These are phyloP conservation scores for Fraxinus ornus DNA, from an alignment of 305 asterid species.

Conservation along the genomic window DNA sequence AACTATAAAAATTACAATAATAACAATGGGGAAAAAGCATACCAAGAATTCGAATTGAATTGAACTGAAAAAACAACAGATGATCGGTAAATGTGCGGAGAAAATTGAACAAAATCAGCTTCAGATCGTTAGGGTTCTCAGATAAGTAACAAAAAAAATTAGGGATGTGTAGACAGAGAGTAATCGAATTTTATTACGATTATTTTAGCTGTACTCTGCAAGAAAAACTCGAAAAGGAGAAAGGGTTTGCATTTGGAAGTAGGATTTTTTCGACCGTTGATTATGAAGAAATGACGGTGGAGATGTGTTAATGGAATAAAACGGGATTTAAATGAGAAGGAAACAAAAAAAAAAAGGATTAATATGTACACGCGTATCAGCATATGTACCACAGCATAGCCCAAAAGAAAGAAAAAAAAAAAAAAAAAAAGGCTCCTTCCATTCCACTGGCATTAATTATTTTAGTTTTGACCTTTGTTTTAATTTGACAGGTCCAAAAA, in stretches of 20 bases:
- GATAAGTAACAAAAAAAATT: conserved; percentile 1
- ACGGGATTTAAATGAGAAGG: not conserved
- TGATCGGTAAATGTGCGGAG: conserved; percentile 31
- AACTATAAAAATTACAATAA: not conserved
- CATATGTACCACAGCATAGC: too few relatives aligned
- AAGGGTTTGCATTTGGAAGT: not conserved
- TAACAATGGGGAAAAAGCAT: not conserved
- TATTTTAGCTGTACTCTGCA: not conserved
- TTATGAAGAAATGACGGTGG: not conserved
- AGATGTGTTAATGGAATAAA: not conserved
- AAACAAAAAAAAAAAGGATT: too few relatives aligned
- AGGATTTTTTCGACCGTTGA: not conserved
- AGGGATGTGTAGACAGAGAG: conserved; percentile 1
- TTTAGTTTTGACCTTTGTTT: not conserved
- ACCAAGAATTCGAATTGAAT: conserved; percentile 33
- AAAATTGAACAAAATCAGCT: conserved; percentile 17
- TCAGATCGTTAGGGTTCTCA: conserved; percentile 37
- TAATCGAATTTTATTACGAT: not conserved
- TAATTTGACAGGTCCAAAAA: not conserved
- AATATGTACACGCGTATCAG: too few relatives aligned
- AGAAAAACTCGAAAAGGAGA: not conserved
- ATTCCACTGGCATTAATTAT: too few relatives aligned
- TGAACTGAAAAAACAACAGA: conserved; percentile 9
- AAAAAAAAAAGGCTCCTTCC: not conserved
- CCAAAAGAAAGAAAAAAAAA: too few relatives aligned